Evolutionary conservation across 768 basidiomycete species (phyloP), one percentile per base, ranked within the genome.

Genomic region (Mycena crocata): DNA sequence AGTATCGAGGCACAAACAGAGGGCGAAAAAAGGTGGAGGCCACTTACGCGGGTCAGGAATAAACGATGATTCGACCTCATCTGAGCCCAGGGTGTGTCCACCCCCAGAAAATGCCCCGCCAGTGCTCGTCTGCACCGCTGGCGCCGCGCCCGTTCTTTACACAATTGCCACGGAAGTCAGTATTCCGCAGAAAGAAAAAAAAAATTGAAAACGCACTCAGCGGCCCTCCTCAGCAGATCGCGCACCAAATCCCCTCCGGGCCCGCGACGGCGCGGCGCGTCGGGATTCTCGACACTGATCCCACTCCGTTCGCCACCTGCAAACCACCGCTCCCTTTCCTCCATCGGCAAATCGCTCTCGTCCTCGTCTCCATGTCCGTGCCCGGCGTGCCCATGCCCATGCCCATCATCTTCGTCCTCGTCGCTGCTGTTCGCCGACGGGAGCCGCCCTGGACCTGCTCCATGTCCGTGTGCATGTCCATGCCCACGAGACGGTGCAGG

Each of bases 261-360:
- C 64, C 10, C 51, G 32, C 45, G 24, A 28, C 65, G 34, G 50
- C 76, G 75, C 19, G 74, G 81, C 50, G 81, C 75, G 72, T 92
- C 87, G 1, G 97, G 97, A 74, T 95, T 95, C 79, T 97, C 87
- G 2, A 99, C 85, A 2, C 91, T 92, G 49, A 99, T 84, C 2
- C 96, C 97, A 77, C 96, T 98, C 74, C 94, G 84, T 76, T 97
- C 97, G 0, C 97, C 97, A n/a, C 97, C 97, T 4, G 97, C 91
- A 78, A 94, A 99, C 86, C 91, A 93, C 70, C 84, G 90, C 72
- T 93, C 88, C 2, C 83, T 81, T 21, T 85, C 84, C 37, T 84
- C 83, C 6, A 80, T 81, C 45, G 85, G 80, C 9, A 82, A 82
- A 39, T 85, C 85, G 4, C 82, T 83, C 14, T 83, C 85, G 1